Evolutionary conservation across 441 rosid species (phyloP), one percentile per base, ranked within the genome.

Genomic region (Breynia disticha): DNA sequence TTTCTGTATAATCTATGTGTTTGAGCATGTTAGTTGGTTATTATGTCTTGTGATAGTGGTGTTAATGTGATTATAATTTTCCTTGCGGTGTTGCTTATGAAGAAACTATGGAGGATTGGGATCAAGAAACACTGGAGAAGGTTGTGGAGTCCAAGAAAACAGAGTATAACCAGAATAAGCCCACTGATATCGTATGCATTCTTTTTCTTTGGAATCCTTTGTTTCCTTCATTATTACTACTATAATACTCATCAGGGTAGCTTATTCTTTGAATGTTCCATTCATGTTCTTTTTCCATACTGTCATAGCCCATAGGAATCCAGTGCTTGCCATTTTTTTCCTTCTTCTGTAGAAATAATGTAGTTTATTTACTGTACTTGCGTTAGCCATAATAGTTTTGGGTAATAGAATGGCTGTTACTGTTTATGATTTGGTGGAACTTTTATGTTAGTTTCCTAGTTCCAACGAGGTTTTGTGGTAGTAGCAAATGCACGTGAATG

Each of bases 101-200:
- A 81, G 97, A 73, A 22, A 64, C 79, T 0, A 93, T 93, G 97
- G 97, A 86, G 59, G 89, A 93, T 39, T 93, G 97, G 96, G 99
- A 93, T 71, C 97, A 89, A 66, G 97, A 77, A 61, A 86, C 84
- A 11, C 67, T 93, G 72, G 99, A 93, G 79, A 84, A 84, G 69
- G 99, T 89, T 45, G 83, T 89, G 60, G 89, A 86, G 65, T 86
- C 93, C 0, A 93, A 87, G 86, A 79, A 72, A 61, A 76, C 37
- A 0, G 95, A 91, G 64, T 86, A 93, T 62, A 75, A 86, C 60
- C 86, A 76, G 77, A 93, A 93, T 37, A 93, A 79, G 71, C 97
- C 96, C 39, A 89, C 90, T 32, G 95, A 93, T 65, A 93, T 89
- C 59, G 97, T 86, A 78, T 69, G 87, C 37, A 28, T 28, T 28